Base-by-base conservation (phyloP, 1,139 yeast genomes). In the Blastobotrys buckinghamii region DNA sequence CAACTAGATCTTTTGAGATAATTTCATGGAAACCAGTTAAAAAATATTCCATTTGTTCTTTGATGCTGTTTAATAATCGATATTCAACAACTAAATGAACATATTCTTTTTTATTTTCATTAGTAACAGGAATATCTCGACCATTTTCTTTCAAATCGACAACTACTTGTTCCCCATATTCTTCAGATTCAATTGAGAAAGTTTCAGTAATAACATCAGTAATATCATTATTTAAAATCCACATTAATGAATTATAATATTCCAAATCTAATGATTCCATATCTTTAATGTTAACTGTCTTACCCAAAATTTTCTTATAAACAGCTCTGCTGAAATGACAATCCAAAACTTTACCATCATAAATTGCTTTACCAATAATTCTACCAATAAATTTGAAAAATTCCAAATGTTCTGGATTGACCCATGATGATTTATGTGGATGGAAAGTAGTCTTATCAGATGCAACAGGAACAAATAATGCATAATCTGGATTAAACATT, bases 201-300 rank as follows among this genome's bases (percentile, higher is more conserved):
- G 95, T 90, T 65, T 94, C 98, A n/a, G 92, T 90, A 48, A 94
- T 87, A 33, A 94, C 84, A 66, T 90, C 98, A 0, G 98, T 94
- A 49, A 94, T 92, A 66, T 73, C 97, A 68, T 94, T 92, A 59
- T 92, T 96, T 51, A 94, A 72, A 86, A 94, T 94, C 99, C 99
- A 94, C 62, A 84, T 77, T 60, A 94, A 70, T 1, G 96, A 87
- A 66, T 90, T 90, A 71, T 84, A 89, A 64, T 92, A 94, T 54
- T 89, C 97, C 52, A 89, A 74, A 66, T 94, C 99, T 55, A 94
- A 73, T 0, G 94, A 85, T 65, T 92, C 98, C 92, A 94, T 85
- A 62, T 94, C 99, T 59, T 87, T 88, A 58, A 94, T 75, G 0
- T 95, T 79, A 6, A 90, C 96, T 0, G 85, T 77, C 53, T 83